Base-by-base conservation (phyloP, 1,139 yeast species). In the Suhomyces coccinellae region DNA sequence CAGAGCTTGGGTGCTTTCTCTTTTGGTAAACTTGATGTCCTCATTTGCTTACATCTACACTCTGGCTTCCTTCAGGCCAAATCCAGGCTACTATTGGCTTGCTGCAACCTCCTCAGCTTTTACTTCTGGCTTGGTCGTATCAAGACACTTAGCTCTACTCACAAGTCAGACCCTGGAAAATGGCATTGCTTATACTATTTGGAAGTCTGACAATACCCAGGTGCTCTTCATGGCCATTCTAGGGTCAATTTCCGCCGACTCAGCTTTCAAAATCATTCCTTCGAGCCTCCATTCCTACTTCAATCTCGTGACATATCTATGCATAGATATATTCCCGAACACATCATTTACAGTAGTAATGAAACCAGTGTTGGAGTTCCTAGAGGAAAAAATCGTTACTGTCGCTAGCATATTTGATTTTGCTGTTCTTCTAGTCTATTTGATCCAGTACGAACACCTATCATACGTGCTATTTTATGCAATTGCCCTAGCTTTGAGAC, bases 221-320 rank as follows among this genome's bases (percentile, higher is more conserved):
- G 12, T 15, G 4, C 60, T 79, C 35, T 69, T 68, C 0, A 66
- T 64, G 51, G 62, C 73, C 1, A 51, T 62, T 20, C 61, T 71
- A 14, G 67, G 72, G 66, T 49, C 60, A 10, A 37, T 50, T 3
- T 51, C 59, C 3, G 33, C 48, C 3, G 43, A 57, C 53, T 31
- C 65, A 66, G 10, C 65, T 11, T 39, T 68, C 35, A 79, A 79
- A 51, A 49, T 78, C 15, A 39, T 70, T 12, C 77, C 83, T 1
- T 74, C 75, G 50, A 60, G 66, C n/a, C 59, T 73, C 5, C 78
- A 77, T 52, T 75, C 83, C 0, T 56, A 64, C 36, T 61, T 78
- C 52, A 77, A 78, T 52, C 52, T 77, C 40, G 57, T 67, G 22
- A 64, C 63, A 34, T 67, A 61, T 43, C 52, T 71, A 40, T 55